These are phyloP conservation scores for Ogataea ganodermae DNA, from an alignment of 805 yeast species.

Conservation along the genomic window DNA sequence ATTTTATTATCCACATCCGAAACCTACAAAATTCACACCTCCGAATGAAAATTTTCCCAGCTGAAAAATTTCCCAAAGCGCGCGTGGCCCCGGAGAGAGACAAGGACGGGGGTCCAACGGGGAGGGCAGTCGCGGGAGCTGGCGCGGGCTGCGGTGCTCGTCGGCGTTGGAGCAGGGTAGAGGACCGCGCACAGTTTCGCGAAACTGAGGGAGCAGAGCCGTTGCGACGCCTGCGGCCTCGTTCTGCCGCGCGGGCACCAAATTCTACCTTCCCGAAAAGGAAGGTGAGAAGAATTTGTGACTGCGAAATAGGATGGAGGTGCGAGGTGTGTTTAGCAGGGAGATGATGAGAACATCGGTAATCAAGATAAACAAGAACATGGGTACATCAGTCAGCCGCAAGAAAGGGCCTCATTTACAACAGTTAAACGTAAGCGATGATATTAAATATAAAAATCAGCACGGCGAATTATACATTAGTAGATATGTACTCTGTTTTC, in stretches of 20 bases:
- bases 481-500: constrained; percentile 9
- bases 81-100: background rate
- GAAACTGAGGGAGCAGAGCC: background rate
- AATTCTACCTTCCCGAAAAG: background rate
- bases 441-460: constrained; percentile 7
- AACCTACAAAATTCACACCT: constrained; percentile 7
- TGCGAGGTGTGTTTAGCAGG: background rate
- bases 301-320: background rate
- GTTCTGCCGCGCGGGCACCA: background rate
- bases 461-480: constrained; percentile 11
- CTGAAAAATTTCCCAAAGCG: constrained; percentile 9
- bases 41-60: constrained; percentile 11
- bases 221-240: background rate
- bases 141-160: background rate
- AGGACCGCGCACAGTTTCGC: no score
- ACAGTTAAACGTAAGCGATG: constrained; percentile 2
- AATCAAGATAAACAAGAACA: no score
- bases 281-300: background rate
- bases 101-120: background rate
- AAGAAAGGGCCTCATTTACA: no score
- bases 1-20: constrained; percentile 7
- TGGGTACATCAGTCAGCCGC: no score
- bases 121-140: background rate
- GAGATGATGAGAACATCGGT: no score
- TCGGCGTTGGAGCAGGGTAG: no score